Percentiles rank a stretch among this genome's conserved stretches.
Evolutionary conservation across 2,329 filamentous ascomycete species (phyloP).

Genomic region (Talaromyces rugulosus): DNA sequence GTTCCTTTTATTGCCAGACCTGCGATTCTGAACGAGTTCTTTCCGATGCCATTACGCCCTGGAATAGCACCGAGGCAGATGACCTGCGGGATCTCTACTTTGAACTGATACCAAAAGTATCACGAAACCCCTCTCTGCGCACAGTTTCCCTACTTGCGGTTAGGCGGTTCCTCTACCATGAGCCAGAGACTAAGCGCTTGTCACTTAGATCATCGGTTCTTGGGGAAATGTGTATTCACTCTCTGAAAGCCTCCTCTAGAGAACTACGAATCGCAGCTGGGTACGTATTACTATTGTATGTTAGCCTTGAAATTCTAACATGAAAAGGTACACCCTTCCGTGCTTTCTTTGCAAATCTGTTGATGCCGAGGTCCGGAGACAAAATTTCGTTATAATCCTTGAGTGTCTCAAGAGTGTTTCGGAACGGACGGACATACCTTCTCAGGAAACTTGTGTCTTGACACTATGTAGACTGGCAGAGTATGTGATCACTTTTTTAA

Average conservation of each 20-base stretch:
- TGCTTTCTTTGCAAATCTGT: constrained; percentile 58
- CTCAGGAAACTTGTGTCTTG: constrained; percentile 80
- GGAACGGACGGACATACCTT: constrained; percentile 60
- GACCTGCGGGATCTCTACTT: constrained; percentile 41
- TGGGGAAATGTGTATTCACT: constrained; percentile 77
- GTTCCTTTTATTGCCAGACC: constrained; percentile 28
- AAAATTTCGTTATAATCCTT: constrained; percentile 67
- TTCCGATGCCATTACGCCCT: constrained; percentile 13
- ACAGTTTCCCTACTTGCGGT: constrained; percentile 69
- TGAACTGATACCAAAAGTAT: constrained; percentile 37
- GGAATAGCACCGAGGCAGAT: constrained; percentile 21
- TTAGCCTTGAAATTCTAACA: constrained; percentile 13
- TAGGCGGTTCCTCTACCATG: constrained; percentile 66
- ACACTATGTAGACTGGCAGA: constrained; percentile 80
- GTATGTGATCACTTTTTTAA: constrained; percentile 36
- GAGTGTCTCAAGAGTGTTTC: constrained; percentile 69
- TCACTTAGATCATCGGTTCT: constrained; percentile 64
- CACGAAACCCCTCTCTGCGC: constrained; percentile 55
- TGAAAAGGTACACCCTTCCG: constrained; percentile 56
- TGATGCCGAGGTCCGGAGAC: constrained; percentile 46
- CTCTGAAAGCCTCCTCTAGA: constrained; percentile 75
- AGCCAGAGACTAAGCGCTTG: constrained; percentile 54
- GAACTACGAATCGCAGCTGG: constrained; percentile 81
- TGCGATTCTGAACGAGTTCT: constrained; percentile 32
- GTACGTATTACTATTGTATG: constrained; percentile 29